These are phyloP conservation scores for Penicillium maclennaniae DNA, from an alignment of 495 filamentous ascomycete species.

Conservation along the genomic window DNA sequence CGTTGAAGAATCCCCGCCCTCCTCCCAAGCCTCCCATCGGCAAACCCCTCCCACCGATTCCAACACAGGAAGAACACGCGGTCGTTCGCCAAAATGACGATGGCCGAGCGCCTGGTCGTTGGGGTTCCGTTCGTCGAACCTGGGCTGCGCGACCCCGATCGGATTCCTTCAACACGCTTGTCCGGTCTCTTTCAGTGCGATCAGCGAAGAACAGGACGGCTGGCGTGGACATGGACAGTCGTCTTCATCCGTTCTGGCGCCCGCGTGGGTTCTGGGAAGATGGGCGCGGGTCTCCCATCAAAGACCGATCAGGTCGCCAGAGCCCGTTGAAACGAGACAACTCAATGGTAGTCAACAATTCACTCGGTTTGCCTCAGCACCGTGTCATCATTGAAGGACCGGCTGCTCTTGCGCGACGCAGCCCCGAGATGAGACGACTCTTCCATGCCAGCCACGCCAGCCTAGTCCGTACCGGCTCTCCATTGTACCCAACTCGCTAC, in stretches of 20 bases:
- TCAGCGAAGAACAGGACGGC: constrained; percentile 44
- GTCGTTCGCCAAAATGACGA: constrained; percentile 33
- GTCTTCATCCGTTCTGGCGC: constrained; percentile 77
- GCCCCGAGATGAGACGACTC: constrained; percentile 33
- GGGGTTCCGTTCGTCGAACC: constrained; percentile 55
- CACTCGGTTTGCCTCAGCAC: constrained; percentile 51
- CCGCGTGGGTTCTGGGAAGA: constrained; percentile 71
- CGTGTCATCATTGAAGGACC: constrained; percentile 45
- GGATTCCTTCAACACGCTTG: constrained; percentile 43
- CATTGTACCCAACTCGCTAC: constrained; percentile 34
- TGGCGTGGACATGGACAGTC: constrained; percentile 46
- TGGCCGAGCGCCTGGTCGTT: constrained; percentile 39
- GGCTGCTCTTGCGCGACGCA: constrained; percentile 36
- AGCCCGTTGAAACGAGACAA: constrained; percentile 21
- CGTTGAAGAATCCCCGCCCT: constrained; percentile 70
- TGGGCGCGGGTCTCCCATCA: constrained; percentile 36
- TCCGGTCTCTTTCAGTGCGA: constrained; percentile 42
- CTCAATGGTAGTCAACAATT: constrained; percentile 44
- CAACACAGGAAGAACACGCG: constrained; percentile 51
- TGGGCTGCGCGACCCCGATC: constrained; percentile 55
- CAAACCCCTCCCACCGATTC: constrained; percentile 73
- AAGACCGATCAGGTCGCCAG: constrained; percentile 9
- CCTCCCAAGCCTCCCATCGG: constrained; percentile 67
- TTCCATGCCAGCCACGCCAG: constrained; percentile 33
- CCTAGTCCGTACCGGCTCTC: constrained; percentile 30